Evolutionary conservation across 73 alveolate genomes (phyloP).

Genomic region (Tetrahymena thermophila): DNA sequence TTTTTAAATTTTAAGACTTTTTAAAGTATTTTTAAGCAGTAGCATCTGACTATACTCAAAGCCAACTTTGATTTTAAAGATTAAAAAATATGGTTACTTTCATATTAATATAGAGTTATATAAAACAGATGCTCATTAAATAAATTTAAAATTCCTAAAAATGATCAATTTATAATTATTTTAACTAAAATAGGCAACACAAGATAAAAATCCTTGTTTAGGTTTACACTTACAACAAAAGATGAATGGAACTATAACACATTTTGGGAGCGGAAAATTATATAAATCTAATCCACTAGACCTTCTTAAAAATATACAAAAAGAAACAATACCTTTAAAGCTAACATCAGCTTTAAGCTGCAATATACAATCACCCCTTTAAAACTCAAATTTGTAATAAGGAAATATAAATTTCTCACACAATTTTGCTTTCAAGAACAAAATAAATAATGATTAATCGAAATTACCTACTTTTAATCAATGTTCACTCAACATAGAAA

Average conservation of each 20-base stretch:
- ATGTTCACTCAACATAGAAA: background rate
- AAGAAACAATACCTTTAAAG: background rate
- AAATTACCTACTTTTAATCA: background rate
- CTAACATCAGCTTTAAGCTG: background rate
- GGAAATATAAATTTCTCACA: background rate
- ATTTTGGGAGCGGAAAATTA: background rate
- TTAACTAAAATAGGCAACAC: background rate
- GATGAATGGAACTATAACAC: background rate
- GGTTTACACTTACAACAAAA: background rate
- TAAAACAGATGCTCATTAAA: too few relatives aligned
- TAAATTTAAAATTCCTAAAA: too few relatives aligned
- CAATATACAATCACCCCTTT: background rate
- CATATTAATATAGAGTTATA: background rate
- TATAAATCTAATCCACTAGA: background rate
- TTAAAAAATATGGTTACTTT: too few relatives aligned
- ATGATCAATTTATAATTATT: too few relatives aligned
- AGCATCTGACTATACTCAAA: background rate
- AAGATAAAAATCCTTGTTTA: background rate
- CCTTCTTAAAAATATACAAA: background rate
- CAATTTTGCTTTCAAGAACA: background rate
- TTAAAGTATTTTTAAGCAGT: too few relatives aligned
- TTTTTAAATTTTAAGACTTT: too few relatives aligned
- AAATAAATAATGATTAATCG: background rate
- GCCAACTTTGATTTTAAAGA: background rate
- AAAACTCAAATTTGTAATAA: background rate